Conservation (phyloP, 2,329 filamentous ascomycete genomes). For the Colletotrichum agaves region DNA sequence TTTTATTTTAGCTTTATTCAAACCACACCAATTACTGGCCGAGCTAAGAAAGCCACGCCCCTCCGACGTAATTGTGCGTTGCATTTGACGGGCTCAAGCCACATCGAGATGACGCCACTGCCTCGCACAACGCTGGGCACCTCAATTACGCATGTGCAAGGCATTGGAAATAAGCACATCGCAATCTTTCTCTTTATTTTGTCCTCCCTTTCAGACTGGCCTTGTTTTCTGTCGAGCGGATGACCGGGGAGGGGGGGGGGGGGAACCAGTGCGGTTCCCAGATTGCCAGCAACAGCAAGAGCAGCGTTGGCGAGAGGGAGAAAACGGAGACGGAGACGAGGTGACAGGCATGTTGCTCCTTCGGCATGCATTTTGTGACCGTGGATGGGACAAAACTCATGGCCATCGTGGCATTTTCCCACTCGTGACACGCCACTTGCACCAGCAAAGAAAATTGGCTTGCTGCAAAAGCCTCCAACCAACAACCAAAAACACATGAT, state of each 20-base stretch:
- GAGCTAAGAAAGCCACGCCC: slow-evolving; percentile 3
- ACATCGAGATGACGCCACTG: slow-evolving; percentile 33
- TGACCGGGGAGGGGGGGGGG: background rate
- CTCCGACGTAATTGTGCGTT: slow-evolving; percentile 34
- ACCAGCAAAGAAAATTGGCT: background rate
- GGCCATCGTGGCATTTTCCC: slow-evolving; percentile 22
- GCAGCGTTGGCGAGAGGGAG: background rate
- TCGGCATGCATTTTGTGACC: background rate
- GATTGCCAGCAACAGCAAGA: background rate
- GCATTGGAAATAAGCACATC: background rate
- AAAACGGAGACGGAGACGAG: slow-evolving; percentile 5
- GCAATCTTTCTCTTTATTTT: background rate
- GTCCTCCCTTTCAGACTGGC: background rate
- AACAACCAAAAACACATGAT: too few species aligned
- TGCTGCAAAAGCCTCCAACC: too few species aligned
- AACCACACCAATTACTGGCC: background rate
- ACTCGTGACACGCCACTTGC: slow-evolving; percentile 24
- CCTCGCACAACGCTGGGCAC: slow-evolving; percentile 24
- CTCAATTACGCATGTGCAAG: slow-evolving; percentile 28
- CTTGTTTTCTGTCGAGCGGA: background rate
- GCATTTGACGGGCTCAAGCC: slow-evolving; percentile 23
- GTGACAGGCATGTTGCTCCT: slow-evolving; percentile 10
- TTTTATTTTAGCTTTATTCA: slow-evolving; percentile 7
- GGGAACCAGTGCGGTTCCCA: background rate
- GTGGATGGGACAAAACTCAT: slow-evolving; percentile 14